Conservation (phyloP, 2,329 filamentous ascomycete species). For the Colletotrichum lini region DNA sequence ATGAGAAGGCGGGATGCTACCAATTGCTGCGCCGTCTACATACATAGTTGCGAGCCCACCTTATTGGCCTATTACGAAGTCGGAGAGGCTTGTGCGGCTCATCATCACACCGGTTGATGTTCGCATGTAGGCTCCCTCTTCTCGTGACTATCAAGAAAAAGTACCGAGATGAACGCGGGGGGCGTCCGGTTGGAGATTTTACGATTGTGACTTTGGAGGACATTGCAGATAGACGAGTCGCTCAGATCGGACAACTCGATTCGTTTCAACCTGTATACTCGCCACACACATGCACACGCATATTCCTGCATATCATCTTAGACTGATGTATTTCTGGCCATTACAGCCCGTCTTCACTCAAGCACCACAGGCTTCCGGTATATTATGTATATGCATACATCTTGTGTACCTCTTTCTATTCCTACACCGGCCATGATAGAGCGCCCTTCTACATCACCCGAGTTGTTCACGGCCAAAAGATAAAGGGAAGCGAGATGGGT, state of each 20-base stretch:
- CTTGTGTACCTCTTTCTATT: neutral
- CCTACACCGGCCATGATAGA: no score
- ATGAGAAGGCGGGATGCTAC: neutral
- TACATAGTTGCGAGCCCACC: neutral
- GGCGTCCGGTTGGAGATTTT: no score
- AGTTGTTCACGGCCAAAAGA: neutral
- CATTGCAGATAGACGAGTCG: neutral
- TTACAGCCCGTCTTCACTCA: neutral
- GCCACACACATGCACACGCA: neutral
- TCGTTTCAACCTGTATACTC: neutral
- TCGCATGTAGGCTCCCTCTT: neutral
- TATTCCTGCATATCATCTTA: neutral
- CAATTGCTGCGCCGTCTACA: neutral
- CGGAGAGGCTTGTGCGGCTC: neutral
- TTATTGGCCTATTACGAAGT: neutral
- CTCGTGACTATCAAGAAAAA: no score
- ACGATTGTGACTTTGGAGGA: neutral
- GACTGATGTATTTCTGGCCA: slow-evolving; percentile 13
- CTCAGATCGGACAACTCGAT: neutral
- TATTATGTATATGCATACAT: neutral
- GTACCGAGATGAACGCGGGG: no score
- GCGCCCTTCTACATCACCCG: neutral
- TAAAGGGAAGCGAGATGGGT: neutral
- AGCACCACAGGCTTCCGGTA: neutral
- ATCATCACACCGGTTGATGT: neutral